Conservation (phyloP, 106 monocot species). For the Ottelia alismoides region DNA sequence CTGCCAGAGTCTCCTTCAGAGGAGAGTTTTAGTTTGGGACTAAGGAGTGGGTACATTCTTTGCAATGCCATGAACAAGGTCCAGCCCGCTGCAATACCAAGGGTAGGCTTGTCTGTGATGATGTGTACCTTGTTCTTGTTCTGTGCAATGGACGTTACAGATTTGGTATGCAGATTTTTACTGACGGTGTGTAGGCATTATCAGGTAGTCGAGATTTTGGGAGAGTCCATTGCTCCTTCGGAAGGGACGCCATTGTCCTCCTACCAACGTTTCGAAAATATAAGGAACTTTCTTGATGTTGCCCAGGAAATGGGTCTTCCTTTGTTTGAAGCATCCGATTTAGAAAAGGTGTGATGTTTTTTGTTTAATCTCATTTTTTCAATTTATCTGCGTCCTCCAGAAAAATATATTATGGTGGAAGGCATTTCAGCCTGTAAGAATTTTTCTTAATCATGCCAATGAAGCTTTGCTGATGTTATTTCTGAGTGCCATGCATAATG, state of each 20-base stretch:
- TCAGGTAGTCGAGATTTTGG: slow-evolving; percentile 67
- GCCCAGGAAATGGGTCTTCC: slow-evolving; percentile 66
- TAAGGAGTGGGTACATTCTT: slow-evolving; percentile 68
- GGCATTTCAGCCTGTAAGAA: too few species aligned
- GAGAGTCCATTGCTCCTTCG: slow-evolving; percentile 37
- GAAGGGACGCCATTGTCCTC: slow-evolving; percentile 86
- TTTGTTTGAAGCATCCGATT: slow-evolving; percentile 75
- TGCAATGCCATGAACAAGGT: slow-evolving; percentile 85
- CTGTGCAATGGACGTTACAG: too few species aligned
- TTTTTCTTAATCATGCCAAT: too few species aligned
- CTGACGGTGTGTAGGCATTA: too few species aligned
- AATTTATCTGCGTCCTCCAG: too few species aligned
- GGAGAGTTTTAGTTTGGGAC: slow-evolving; percentile 57
- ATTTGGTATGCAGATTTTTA: too few species aligned
- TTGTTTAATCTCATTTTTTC: too few species aligned
- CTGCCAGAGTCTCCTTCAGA: slow-evolving; percentile 66
- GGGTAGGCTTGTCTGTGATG: slow-evolving; percentile 20
- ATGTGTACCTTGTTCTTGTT: too few species aligned
- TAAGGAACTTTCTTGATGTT: slow-evolving; percentile 73
- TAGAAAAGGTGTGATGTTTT: slow-evolving; percentile 82
- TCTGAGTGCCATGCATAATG: too few species aligned
- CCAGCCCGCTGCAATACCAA: slow-evolving; percentile 52
- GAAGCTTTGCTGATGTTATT: too few species aligned
- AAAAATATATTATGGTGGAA: too few species aligned
- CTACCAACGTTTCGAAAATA: slow-evolving; percentile 87